phyloP scores from a whole-genome alignment of 2,329 filamentous ascomycete genomes.

The Aureobasidium sp. region DNA sequence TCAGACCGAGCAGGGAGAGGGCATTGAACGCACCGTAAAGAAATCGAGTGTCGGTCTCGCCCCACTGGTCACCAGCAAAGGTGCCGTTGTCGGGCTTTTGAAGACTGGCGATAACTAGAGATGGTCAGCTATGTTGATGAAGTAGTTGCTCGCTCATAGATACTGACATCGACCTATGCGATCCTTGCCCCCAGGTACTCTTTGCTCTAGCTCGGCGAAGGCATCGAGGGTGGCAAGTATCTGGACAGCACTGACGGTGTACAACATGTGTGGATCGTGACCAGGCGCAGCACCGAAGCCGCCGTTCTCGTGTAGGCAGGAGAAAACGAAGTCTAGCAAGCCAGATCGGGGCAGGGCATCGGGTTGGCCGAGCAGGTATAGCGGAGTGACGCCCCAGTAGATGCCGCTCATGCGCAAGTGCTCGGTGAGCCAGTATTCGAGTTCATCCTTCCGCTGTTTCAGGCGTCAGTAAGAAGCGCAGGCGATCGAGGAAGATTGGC shows the following conservation, averaged over 20 bases:
- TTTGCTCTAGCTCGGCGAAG: conserved; percentile 69
- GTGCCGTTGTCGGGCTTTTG: conserved; percentile 77
- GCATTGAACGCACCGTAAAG: conserved; percentile 86
- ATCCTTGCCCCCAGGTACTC: conserved; percentile 56
- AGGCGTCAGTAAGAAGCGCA: conserved; percentile 12
- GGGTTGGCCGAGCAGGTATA: conserved; percentile 75
- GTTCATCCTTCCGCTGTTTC: conserved; percentile 71
- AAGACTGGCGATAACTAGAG: conserved; percentile 64
- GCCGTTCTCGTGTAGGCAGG: conserved; percentile 81
- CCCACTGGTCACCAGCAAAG: conserved; percentile 93
- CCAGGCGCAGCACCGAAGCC: conserved; percentile 91
- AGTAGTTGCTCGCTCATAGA: neutral
- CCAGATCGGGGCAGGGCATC: conserved; percentile 72
- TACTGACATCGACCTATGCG: conserved; percentile 70
- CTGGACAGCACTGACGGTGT: conserved; percentile 91
- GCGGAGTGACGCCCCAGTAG: conserved; percentile 89
- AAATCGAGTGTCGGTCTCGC: conserved; percentile 91
- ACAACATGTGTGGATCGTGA: conserved; percentile 93
- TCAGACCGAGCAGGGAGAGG: conserved; percentile 69
- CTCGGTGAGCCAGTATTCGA: conserved; percentile 97
- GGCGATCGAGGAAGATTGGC: conserved; percentile 11
- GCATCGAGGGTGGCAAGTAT: conserved; percentile 82
- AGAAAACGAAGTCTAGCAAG: conserved; percentile 87
- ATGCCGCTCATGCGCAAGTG: conserved; percentile 91
- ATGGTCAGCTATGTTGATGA: neutral